phyloP scores from a whole-genome alignment of 768 basidiomycete species.

The Asterophora parasitica region DNA sequence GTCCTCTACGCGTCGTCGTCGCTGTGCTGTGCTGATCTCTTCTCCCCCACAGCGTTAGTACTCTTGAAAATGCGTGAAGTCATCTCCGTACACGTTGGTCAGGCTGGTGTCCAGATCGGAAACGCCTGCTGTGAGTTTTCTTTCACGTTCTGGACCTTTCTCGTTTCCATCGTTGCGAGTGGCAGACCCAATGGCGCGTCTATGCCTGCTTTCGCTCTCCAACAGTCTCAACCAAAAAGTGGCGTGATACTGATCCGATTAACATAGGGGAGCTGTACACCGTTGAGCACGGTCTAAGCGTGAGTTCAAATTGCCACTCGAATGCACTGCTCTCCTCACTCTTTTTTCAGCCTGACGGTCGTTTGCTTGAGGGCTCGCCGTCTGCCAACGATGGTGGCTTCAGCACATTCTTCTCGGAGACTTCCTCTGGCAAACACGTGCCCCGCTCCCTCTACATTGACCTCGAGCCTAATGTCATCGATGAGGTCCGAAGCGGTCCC shows the following conservation, averaged over 20 bases:
- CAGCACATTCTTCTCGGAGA: conserved; percentile 97
- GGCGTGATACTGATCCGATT: conserved; percentile 22
- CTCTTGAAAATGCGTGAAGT: conserved; percentile 75
- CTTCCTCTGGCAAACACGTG: conserved; percentile 90
- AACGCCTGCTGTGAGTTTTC: conserved; percentile 87
- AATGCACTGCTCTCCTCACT: conserved; percentile 12
- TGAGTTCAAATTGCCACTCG: conserved; percentile 36
- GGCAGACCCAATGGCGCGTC: conserved; percentile 14
- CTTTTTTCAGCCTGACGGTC: conserved; percentile 78
- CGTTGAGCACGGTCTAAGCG: conserved; percentile 93
- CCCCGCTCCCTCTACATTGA: conserved; percentile 96
- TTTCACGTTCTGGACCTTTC: conserved; percentile 5
- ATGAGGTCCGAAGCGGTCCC: conserved; percentile 89
- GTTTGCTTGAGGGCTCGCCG: conserved; percentile 67
- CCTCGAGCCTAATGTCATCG: conserved; percentile 91
- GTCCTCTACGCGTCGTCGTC: conserved; percentile 20
- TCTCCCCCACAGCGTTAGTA: conserved; percentile 17
- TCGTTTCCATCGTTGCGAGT: conserved; percentile 4
- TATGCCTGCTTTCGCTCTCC: conserved; percentile 3
- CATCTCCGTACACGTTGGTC: conserved; percentile 94
- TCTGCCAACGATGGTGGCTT: conserved; percentile 79
- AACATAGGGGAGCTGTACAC: conserved; percentile 92
- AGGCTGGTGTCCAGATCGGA: conserved; percentile 92
- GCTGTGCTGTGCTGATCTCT: conserved; percentile 17
- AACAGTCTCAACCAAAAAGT: conserved; percentile 6